Percentiles rank a stretch among this genome's conserved stretches.
These are phyloP conservation scores for Phytophthora sojae DNA, from an alignment of 352 stramenopile genomes.

Conservation along the genomic window DNA sequence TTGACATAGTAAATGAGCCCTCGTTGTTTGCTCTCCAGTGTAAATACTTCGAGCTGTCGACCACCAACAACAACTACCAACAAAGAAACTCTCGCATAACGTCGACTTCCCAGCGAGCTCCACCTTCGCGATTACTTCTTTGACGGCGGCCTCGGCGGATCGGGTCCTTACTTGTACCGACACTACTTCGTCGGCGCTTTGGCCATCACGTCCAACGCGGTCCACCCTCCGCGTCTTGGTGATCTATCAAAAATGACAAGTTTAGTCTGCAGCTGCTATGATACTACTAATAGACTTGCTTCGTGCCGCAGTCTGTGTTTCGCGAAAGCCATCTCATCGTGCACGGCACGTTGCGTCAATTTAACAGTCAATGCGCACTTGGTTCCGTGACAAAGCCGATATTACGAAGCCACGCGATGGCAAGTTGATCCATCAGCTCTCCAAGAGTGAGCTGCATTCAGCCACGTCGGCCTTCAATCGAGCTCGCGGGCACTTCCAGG, in stretches of 20 bases:
- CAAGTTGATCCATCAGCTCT: conserved; percentile 21
- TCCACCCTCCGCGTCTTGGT: too few relatives aligned
- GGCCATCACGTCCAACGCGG: too few relatives aligned
- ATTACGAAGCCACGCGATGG: not conserved
- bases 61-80: too few relatives aligned
- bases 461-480: conserved; percentile 50
- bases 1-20: conserved; percentile 94
- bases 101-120: too few relatives aligned
- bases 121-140: too few relatives aligned
- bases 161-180: too few relatives aligned
- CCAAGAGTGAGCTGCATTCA: conserved; percentile 32
- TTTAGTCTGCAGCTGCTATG: not conserved
- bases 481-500: conserved; percentile 41
- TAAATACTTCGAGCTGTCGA: too few relatives aligned
- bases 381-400: not conserved
- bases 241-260: not conserved
- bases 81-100: too few relatives aligned
- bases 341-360: not conserved
- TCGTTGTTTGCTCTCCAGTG: conserved; percentile 50
- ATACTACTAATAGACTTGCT: not conserved
- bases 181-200: too few relatives aligned
- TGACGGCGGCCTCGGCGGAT: too few relatives aligned
- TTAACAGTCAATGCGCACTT: not conserved
- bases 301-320: not conserved
- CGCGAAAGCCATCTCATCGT: not conserved